Base-by-base conservation (phyloP, 2,329 filamentous ascomycete species). In the Aphanoascus verrucosus region DNA sequence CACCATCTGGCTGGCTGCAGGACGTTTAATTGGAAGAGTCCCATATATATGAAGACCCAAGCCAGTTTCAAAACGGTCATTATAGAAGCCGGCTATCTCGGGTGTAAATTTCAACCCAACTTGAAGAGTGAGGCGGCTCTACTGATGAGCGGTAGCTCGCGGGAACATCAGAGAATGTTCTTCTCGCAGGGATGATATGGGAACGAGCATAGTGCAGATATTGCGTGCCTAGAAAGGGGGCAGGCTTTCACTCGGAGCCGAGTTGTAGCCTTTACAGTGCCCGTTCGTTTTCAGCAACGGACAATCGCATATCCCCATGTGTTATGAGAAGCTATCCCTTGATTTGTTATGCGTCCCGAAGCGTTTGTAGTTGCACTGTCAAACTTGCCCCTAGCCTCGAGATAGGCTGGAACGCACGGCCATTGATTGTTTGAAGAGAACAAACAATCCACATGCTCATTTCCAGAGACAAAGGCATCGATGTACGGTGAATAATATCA, bases 351-450 rank as follows among this genome's bases (percentile, higher is more conserved):
- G 50, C 52, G 50, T 47, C 44, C 43, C 34, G 38, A 55, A 53
- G 50, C 44, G 44, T 48, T 31, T 57, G 52, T 17, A 15, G 55
- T 56, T 56, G 55, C 55, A 57, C 55, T 49, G 48, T 52, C 38
- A 52, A 55, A 55, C 40, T 47, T 53, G 15, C 19, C 17, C 11
- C 14, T 23, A 41, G 44, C 23, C 15, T 23, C 20, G 32, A 43
- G 43, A 47, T 53, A 53, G 51, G 51, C 35, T 42, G 51, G 50
- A 52, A 52, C 19, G 11, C 32, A 52, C 32, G 9, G 32, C 50
- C 50, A 42, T 17, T 40, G 49, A 51, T 51, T 42, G 38, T 17
- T 46, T 44, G 17, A 42, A 20, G 7, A 28, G 7, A 28, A 28
- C 3, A 28, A 46, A 46, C 40, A 37, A 40, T 20, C 41, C 50